Base-by-base conservation (phyloP, 1,284 basidiomycete genomes). In the Puccinia brachypodii region DNA sequence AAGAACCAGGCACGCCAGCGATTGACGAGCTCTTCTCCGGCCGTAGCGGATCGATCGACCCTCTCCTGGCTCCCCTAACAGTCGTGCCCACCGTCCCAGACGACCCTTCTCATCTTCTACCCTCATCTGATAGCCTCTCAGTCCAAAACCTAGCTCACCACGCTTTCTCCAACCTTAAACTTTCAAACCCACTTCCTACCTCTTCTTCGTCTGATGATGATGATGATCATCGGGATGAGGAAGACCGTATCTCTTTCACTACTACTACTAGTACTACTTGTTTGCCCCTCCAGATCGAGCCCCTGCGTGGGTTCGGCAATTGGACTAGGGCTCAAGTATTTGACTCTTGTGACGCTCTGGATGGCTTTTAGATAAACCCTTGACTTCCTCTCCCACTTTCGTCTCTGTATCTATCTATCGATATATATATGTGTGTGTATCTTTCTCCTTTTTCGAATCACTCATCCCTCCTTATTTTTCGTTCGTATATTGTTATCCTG, bases 281-380 rank as follows among this genome's bases (percentile, higher is more conserved):
- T 36, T 3, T 38, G 2, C 4, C 33, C 13, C 40, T 36, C 62
- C 22, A 66, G n/a, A 1, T 50, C 36, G 42, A 44, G 2, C 42
- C 42, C 16, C 22, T 47, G 16, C 25, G 16, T 31, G 72, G 50
- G 1, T 56, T 74, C 31, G 72, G 72, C 2, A 74, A 58, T 25
- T 74, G 72, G 72, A 38, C 47, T 56, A 14, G 50, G 22, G 22
- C 28, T 36, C 72, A 74, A 38, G 53, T 74, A 11, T 74, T 74
- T 9, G 53, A 58, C 50, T 74, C 72, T 38, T 74, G 72, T 40
- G 72, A 74, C 36, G 72, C 72, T 6, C 33, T 74, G 9, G 72
- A 74, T 38, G 72, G 72, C 28, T 74, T 74, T 38, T 74, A 25
- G 38, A 74, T 19, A n/a, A n/a, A n/a, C n/a, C n/a, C n/a, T n/a